A percentile compares a stretch with the other conserved stretches of the same genome.
Conservation (phyloP, 2,329 filamentous ascomycete genomes). For the Fusarium buharicum region DNA sequence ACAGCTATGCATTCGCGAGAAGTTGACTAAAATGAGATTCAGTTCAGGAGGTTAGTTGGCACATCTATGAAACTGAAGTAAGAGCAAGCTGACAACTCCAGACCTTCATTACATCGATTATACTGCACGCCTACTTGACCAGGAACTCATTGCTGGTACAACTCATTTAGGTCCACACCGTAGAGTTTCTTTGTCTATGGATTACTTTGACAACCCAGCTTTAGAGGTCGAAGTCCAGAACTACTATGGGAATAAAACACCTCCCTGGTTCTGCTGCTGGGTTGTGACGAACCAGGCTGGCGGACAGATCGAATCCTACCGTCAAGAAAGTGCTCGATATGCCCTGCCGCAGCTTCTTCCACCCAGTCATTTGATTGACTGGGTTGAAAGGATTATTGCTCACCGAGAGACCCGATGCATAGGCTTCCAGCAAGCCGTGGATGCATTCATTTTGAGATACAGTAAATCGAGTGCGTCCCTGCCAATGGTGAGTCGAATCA, state of each 20-base stretch:
- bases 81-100: slow-evolving; percentile 11
- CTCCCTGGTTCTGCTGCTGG: slow-evolving; percentile 46
- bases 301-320: slow-evolving; percentile 42
- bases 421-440: slow-evolving; percentile 45
- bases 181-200: slow-evolving; percentile 42
- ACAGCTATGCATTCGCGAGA: slow-evolving; percentile 44
- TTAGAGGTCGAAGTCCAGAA: slow-evolving; percentile 43
- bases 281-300: slow-evolving; percentile 44
- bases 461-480: slow-evolving; percentile 35
- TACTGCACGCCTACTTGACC: slow-evolving; percentile 42
- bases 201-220: slow-evolving; percentile 43
- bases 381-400: slow-evolving; percentile 42
- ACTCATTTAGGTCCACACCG: slow-evolving; percentile 45
- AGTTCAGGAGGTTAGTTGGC: slow-evolving; percentile 40
- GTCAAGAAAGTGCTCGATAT: slow-evolving; percentile 44
- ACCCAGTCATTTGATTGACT: slow-evolving; percentile 35
- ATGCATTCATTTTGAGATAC: slow-evolving; percentile 44
- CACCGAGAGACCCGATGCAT: slow-evolving; percentile 42
- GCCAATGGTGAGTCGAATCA: slow-evolving; percentile 39
- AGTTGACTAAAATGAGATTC: slow-evolving; percentile 46
- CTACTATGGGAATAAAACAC: slow-evolving; percentile 38
- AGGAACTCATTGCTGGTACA: slow-evolving; percentile 45
- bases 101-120: slow-evolving; percentile 47
- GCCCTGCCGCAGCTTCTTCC: slow-evolving; percentile 42
- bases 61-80: not conserved